phyloP scores from a whole-genome alignment of 768 basidiomycete species.

The Ramaria sp. region DNA sequence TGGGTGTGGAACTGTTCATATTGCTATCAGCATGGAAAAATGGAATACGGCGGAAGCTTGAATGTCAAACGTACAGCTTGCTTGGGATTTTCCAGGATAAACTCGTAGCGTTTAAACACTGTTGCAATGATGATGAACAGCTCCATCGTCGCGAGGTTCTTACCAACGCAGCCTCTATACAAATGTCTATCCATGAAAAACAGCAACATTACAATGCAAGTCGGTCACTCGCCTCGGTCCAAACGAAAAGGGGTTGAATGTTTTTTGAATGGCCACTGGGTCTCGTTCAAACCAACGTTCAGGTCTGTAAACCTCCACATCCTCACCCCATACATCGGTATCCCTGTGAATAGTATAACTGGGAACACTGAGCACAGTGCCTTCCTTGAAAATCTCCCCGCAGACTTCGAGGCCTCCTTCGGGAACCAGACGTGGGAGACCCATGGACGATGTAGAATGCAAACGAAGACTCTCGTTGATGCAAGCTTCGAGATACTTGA shows the following conservation, averaged over 20 bases:
- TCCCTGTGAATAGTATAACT: conserved; percentile 79
- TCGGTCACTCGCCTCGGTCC: conserved; percentile 52
- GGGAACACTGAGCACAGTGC: conserved; percentile 71
- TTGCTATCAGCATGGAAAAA: conserved; percentile 4
- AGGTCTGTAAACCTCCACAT: conserved; percentile 62
- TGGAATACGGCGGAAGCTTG: conserved; percentile 9
- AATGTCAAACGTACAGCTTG: conserved; percentile 35
- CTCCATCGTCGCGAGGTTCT: conserved; percentile 73
- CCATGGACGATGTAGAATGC: conserved; percentile 76
- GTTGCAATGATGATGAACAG: conserved; percentile 74
- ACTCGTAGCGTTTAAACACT: conserved; percentile 63
- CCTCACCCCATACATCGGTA: conserved; percentile 61
- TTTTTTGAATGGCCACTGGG: conserved; percentile 45
- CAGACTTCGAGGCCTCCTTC: conserved; percentile 53
- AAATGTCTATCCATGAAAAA: conserved; percentile 2
- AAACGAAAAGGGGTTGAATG: conserved; percentile 79
- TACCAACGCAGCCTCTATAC: conserved; percentile 68
- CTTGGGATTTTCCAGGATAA: conserved; percentile 52
- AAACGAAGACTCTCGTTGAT: conserved; percentile 80
- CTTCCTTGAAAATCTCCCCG: conserved; percentile 54
- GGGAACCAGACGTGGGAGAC: conserved; percentile 72
- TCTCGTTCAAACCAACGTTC: conserved; percentile 80
- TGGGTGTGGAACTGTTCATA: conserved; percentile 52
- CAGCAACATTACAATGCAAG: background rate
- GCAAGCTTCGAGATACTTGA: conserved; percentile 77